A percentile compares a stretch with the other conserved stretches of the same genome.
These are phyloP conservation scores for Epichloe sibirici DNA, from an alignment of 2,329 filamentous ascomycete species.

Conservation along the genomic window DNA sequence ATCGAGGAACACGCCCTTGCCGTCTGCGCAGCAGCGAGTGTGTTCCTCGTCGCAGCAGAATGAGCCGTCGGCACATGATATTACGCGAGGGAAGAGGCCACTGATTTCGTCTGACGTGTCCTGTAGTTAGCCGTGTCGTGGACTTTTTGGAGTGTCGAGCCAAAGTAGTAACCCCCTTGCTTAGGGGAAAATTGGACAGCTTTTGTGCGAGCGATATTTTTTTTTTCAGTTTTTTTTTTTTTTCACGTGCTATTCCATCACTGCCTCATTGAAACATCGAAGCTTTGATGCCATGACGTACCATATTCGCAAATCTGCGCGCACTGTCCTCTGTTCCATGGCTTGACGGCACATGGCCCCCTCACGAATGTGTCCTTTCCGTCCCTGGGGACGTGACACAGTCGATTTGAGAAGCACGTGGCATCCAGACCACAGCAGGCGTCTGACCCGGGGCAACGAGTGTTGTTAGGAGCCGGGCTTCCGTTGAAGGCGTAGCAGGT, in stretches of 20 bases:
- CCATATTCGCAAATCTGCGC: conserved; percentile 1
- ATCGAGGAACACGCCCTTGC: conserved; percentile 2
- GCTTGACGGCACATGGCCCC: conserved; percentile 1
- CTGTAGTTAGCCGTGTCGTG: too few relatives aligned
- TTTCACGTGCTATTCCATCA: not conserved
- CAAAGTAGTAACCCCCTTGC: too few relatives aligned
- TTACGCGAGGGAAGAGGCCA: not conserved
- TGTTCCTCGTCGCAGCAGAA: conserved; percentile 1
- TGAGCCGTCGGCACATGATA: not conserved
- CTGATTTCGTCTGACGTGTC: not conserved
- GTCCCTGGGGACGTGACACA: not conserved
- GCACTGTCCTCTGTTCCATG: not conserved
- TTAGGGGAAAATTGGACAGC: too few relatives aligned
- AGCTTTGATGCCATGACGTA: not conserved
- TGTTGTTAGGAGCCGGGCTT: not conserved
- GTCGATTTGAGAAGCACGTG: conserved; percentile 2
- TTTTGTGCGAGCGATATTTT: not conserved
- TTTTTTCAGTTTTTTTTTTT: not conserved
- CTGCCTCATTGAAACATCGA: too few relatives aligned
- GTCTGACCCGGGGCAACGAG: conserved; percentile 2
- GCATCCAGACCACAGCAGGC: not conserved
- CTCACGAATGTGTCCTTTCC: not conserved
- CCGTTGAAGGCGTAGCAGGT: conserved; percentile 1
- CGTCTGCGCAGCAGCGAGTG: not conserved
- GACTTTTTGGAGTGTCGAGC: too few relatives aligned